Conservation (phyloP, 2,329 filamentous ascomycete species). For the Aspergillus persii region DNA sequence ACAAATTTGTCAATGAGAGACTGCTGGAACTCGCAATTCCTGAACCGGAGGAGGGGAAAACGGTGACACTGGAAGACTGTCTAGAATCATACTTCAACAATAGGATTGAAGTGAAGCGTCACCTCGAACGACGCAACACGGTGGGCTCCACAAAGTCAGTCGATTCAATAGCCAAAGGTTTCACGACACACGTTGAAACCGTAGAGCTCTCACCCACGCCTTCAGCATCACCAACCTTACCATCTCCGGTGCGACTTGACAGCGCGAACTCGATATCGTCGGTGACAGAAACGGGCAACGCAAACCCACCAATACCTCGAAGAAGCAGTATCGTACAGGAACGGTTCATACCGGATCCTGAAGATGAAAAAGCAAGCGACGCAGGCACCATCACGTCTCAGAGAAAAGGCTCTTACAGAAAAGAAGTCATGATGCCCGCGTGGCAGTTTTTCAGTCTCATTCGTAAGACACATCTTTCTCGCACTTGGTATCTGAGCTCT, state of each 20-base stretch:
- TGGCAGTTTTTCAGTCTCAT: conserved; percentile 97
- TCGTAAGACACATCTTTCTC: conserved; percentile 56
- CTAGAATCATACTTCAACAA: conserved; percentile 95
- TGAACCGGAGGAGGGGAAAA: conserved; percentile 63
- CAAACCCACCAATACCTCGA: conserved; percentile 27
- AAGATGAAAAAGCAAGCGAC: conserved; percentile 42
- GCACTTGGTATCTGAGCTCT: conserved; percentile 15
- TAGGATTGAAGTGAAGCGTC: conserved; percentile 80
- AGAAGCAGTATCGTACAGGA: conserved; percentile 45
- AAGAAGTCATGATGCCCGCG: conserved; percentile 90
- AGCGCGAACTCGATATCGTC: conserved; percentile 26
- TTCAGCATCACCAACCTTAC: conserved; percentile 31
- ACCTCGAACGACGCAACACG: conserved; percentile 63
- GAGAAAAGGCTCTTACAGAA: conserved; percentile 52
- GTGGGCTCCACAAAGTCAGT: conserved; percentile 44
- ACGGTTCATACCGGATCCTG: conserved; percentile 41
- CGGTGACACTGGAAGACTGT: conserved; percentile 82
- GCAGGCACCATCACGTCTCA: conserved; percentile 30
- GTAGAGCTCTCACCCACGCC: conserved; percentile 42
- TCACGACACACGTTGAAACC: conserved; percentile 41
- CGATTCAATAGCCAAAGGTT: conserved; percentile 38
- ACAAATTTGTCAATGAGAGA: conserved; percentile 91
- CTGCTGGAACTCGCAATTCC: conserved; percentile 84
- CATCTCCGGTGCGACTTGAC: conserved; percentile 22
- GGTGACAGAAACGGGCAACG: conserved; percentile 24